Evolutionary conservation across 345 rosid genomes (phyloP), one percentile per base, ranked within the genome.

Genomic region (Euphorbia pulcherrima): DNA sequence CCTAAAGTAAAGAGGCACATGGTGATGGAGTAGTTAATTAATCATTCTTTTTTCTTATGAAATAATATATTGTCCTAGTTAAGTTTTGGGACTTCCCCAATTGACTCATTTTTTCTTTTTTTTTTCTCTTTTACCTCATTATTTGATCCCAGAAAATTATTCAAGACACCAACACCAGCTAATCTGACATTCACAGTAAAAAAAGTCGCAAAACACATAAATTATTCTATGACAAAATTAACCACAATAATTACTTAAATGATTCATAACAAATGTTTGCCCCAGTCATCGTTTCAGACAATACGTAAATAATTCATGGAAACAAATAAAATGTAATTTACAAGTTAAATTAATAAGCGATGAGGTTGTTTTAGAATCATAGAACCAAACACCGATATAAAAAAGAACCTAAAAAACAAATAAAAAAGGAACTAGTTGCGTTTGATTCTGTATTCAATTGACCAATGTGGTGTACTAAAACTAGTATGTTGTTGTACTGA

Each of bases 61-160:
- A 35, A 33, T 66, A 12, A 23, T 23, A 23, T 23, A 20, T 66
- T 51, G 59, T 65, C 46, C 29, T 21, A 56, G 56, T 47, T 64
- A 28, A 64, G n/a, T 14, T 24, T 29, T 16, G 27, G 55, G 28
- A 48, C 14, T 29, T 33, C 58, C 57, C 33, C 35, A 18, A 27
- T 66, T 35, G 47, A 14, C 60, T n/a, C 8, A 1, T 29, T 48
- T 17, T 28, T 1, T 28, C 51, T 28, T 23, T 10, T 26, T 8
- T 10, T 8, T 24, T 44, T 18, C 35, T 64, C 46, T 46, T 17
- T 0, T 28, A 5, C 3, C 12, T 28, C 40, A 47, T 2, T 18
- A 21, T 17, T 20, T n/a, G 6, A 30, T 2, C 12, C 5, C 17
- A 48, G 6, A 52, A 51, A n/a, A 52, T 21, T 4, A 8, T 59